A percentile compares a stretch with the other conserved stretches of the same genome.
These are phyloP conservation scores for Gossypium davidsonii DNA, from an alignment of 441 rosid genomes.

Conservation along the genomic window DNA sequence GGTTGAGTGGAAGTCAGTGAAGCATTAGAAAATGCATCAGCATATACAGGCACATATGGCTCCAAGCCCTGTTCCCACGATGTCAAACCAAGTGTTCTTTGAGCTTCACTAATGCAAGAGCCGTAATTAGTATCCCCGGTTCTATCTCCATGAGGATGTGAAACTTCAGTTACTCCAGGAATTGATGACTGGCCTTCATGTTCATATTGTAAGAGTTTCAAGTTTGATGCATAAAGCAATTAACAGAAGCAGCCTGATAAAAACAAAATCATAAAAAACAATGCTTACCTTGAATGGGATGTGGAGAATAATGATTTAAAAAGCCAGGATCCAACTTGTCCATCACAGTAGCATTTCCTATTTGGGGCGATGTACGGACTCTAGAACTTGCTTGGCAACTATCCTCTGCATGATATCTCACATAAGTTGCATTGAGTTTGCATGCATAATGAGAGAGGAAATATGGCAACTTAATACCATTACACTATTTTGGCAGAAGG, in stretches of 20 bases:
- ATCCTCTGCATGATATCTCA: constrained; percentile 52
- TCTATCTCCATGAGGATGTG: constrained; percentile 35
- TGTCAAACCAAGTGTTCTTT: constrained; percentile 43
- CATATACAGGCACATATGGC: constrained; percentile 36
- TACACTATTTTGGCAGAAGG: neutral
- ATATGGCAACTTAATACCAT: neutral
- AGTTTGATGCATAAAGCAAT: neutral
- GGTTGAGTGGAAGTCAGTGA: constrained; percentile 29
- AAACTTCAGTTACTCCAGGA: constrained; percentile 26
- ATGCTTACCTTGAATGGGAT: constrained; percentile 33
- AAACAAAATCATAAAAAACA: neutral
- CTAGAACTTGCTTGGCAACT: constrained; percentile 38
- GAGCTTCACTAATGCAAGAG: constrained; percentile 29
- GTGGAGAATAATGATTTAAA: constrained; percentile 22
- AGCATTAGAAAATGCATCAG: constrained; percentile 26
- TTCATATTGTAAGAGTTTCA: constrained; percentile 12
- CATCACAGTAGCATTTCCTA: constrained; percentile 29
- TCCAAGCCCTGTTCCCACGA: constrained; percentile 63
- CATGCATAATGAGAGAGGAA: neutral
- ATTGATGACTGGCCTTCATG: constrained; percentile 29
- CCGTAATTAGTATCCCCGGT: constrained; percentile 22
- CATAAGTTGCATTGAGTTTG: constrained; percentile 13
- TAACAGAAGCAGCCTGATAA: neutral
- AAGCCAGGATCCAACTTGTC: constrained; percentile 28
- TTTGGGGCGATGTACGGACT: constrained; percentile 29